Evolutionary conservation across 2,329 filamentous ascomycete genomes (phyloP), one percentile per base, ranked within the genome.

Genomic region (Xylaria polymorpha): DNA sequence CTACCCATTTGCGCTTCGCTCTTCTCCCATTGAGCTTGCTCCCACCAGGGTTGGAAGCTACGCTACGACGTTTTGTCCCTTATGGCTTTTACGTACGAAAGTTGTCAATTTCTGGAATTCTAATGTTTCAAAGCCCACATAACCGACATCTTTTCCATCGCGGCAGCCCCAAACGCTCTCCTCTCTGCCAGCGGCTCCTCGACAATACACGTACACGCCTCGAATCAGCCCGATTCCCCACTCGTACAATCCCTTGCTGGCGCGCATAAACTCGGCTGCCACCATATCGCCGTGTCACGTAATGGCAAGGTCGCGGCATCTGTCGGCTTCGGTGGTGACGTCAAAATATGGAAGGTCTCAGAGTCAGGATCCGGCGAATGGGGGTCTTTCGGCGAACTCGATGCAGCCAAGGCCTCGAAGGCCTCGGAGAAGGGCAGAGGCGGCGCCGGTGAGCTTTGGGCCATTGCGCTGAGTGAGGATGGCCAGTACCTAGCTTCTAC

Each of bases 181-280:
- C 84, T 99, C 73, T 97, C 94, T 7, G 93, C 90, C 29, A 96
- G 94, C 50, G 96, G 96, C 56, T 91, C 92, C 50, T 94, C 94
- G 22, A 89, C 90, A 37, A 88, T 99, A 72, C 92, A 92, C 77
- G 84, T 98, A 62, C 91, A 97, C 83, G 90, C 91, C 73, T 95
- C 92, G 22, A 85, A 85, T 68, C 85, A 91, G 60, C 81, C 92
- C 29, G 87, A 91, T 51, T 94, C 94, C 72, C 90, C 93, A 2
- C 87, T 97, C 71, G 85, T 87, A 14, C 96, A 99, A 79, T 92
- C 91, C 25, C 88, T 99, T 69, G 84, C 90, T 61, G 87, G 88
- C 73, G 94, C 92, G 37, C 96, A 99, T 83, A 91, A 91, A 73
- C 87, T 97, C 41, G 96, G 96, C 73, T 96, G 94, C 78, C 96